Evolutionary conservation across 192 early-diverging fungal genomes (phyloP).

Genomic region (Coemansia aciculifera): DNA sequence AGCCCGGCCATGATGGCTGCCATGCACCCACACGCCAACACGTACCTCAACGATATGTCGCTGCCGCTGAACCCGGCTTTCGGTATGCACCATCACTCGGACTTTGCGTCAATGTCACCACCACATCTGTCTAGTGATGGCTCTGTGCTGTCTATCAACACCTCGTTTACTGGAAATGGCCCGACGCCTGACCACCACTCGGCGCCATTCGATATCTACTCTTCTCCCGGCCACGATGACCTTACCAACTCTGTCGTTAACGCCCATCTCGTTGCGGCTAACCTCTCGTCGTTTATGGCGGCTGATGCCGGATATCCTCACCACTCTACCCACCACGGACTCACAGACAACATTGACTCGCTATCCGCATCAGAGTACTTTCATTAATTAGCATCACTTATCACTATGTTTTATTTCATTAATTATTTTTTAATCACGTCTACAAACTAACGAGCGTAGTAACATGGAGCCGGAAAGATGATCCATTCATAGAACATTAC

Average conservation of each 20-base stretch:
- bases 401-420: not conserved
- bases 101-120: conserved; percentile 15
- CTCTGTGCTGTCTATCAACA: conserved; percentile 15
- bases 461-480: not conserved
- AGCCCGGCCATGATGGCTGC: conserved; percentile 11
- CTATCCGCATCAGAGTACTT: conserved; percentile 8
- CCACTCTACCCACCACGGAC: conserved; percentile 1
- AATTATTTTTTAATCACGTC: not conserved
- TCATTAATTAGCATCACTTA: conserved; percentile 3
- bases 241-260: conserved; percentile 34
- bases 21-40: conserved; percentile 13
- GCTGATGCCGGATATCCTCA: conserved; percentile 8
- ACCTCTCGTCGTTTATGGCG: conserved; percentile 33
- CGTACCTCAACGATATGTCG: conserved; percentile 38
- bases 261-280: conserved; percentile 36
- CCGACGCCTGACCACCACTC: conserved; percentile 5
- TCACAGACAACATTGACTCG: conserved; percentile 10
- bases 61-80: conserved; percentile 34
- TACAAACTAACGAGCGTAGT: not conserved
- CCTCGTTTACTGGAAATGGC: conserved; percentile 16
- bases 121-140: conserved; percentile 1
- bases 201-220: conserved; percentile 33
- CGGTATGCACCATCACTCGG: conserved; percentile 15
- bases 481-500: not conserved
- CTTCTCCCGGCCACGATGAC: conserved; percentile 31